A percentile compares a stretch with the other conserved stretches of the same genome.
These are phyloP conservation scores for Trichothecium roseum DNA, from an alignment of 2,329 filamentous ascomycete species.

Conservation along the genomic window DNA sequence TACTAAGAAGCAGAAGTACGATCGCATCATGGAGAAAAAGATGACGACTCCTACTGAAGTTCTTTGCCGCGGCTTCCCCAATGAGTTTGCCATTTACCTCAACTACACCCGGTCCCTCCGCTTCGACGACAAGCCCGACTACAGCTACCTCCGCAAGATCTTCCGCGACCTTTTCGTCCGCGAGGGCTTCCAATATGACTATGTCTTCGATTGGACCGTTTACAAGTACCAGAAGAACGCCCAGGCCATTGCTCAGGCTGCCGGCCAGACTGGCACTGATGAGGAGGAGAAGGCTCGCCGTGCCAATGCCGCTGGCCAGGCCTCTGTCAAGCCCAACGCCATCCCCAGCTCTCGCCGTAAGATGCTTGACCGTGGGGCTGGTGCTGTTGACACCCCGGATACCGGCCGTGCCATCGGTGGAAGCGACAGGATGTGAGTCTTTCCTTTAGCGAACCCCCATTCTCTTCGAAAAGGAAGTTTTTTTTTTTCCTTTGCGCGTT, in stretches of 20 bases:
- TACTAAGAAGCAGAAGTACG: constrained; percentile 99
- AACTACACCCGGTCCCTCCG: constrained; percentile 98
- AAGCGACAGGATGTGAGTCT: constrained; percentile 95
- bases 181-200: constrained; percentile 99
- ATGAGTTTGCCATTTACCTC: constrained; percentile 98
- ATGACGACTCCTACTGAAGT: constrained; percentile 99
- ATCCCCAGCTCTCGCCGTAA: constrained; percentile 73
- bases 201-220: constrained; percentile 99
- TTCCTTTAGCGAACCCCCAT: constrained; percentile 34
- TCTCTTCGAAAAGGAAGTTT: constrained; percentile 64
- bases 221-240: constrained; percentile 99
- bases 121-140: constrained; percentile 99
- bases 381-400: constrained; percentile 56
- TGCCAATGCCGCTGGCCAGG: constrained; percentile 53
- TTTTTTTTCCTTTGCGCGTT: constrained; percentile 69
- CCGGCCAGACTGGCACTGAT: constrained; percentile 55
- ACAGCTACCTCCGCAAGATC: constrained; percentile 99
- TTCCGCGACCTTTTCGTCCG: constrained; percentile 99
- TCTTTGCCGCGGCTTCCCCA: constrained; percentile 96
- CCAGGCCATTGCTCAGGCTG: constrained; percentile 81
- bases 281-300: constrained; percentile 68
- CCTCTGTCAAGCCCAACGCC: constrained; percentile 59
- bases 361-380: constrained; percentile 61
- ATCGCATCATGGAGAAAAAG: constrained; percentile 99
- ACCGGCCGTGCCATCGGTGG: constrained; percentile 66